Evolutionary conservation across 177 flowering plant species (phyloP).

Genomic region (Telopea speciosissima): DNA sequence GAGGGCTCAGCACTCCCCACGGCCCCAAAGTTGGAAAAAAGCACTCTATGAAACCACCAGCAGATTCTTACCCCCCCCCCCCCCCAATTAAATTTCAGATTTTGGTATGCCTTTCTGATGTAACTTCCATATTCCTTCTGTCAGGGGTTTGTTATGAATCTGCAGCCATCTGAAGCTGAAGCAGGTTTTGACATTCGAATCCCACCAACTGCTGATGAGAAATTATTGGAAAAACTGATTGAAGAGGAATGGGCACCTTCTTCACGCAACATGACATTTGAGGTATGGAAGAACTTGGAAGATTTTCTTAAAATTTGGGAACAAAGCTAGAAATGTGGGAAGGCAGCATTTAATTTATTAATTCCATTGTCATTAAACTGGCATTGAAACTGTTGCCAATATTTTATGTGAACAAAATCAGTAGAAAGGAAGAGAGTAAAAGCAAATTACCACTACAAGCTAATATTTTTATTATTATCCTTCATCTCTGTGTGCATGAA

Average conservation of each 20-base stretch:
- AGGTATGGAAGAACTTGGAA: slow-evolving; percentile 33
- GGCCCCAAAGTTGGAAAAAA: neutral
- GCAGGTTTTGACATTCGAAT: slow-evolving; percentile 93
- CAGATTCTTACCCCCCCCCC: too few relatives aligned
- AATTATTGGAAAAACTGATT: slow-evolving; percentile 69
- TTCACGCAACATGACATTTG: slow-evolving; percentile 85
- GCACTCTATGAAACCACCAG: too few relatives aligned
- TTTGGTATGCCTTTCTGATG: neutral
- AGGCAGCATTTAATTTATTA: too few relatives aligned
- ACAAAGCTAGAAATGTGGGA: too few relatives aligned
- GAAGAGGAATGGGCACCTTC: slow-evolving; percentile 99
- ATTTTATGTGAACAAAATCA: too few relatives aligned
- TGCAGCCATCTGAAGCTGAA: slow-evolving; percentile 98
- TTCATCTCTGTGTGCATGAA: too few relatives aligned
- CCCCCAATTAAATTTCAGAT: neutral
- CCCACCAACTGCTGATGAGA: slow-evolving; percentile 71
- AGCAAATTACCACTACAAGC: too few relatives aligned
- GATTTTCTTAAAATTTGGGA: neutral
- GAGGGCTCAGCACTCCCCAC: neutral
- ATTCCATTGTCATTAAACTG: too few relatives aligned
- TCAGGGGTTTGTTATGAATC: slow-evolving; percentile 96
- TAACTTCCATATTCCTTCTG: neutral
- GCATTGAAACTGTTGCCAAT: too few relatives aligned
- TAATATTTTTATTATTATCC: neutral
- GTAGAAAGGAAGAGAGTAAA: too few relatives aligned